Percentiles rank a stretch among this genome's conserved stretches.
phyloP scores from a whole-genome alignment of 1,284 basidiomycete genomes.

The Leccinum angustisporum region DNA sequence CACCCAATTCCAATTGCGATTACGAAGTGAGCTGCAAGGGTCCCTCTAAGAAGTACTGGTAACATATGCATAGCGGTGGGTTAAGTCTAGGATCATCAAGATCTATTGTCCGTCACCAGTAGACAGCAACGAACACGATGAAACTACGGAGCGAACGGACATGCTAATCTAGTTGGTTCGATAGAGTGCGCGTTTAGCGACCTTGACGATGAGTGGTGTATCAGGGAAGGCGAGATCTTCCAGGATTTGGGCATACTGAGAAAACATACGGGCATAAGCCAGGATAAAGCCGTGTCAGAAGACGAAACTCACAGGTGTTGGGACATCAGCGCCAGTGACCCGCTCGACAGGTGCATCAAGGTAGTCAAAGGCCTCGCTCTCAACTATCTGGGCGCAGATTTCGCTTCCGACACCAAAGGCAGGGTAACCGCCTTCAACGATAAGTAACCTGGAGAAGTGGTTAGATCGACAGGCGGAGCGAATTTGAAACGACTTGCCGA shows the following conservation, averaged over 20 bases:
- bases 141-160: conserved; percentile 12
- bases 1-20: conserved; percentile 1
- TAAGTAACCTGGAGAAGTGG: conserved; percentile 64
- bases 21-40: conserved; percentile 4
- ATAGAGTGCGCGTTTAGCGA: conserved; percentile 90
- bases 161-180: conserved; percentile 77
- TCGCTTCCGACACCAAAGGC: conserved; percentile 98
- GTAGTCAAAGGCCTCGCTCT: conserved; percentile 96
- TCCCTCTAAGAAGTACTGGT: conserved; percentile 17
- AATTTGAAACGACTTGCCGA: conserved; percentile 49
- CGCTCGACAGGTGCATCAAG: conserved; percentile 98
- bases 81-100: conserved; percentile 22
- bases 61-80: conserved; percentile 9
- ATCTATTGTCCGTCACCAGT: conserved; percentile 18
- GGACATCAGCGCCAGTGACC: conserved; percentile 95
- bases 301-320: conserved; percentile 84
- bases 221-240: conserved; percentile 93
- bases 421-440: conserved; percentile 98
- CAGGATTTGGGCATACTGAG: conserved; percentile 84
- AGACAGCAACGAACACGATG: conserved; percentile 11
- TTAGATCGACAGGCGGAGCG: conserved; percentile 9
- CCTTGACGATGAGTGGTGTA: conserved; percentile 83
- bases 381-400: conserved; percentile 94
- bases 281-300: neutral
- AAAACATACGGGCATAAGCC: conserved; percentile 6